phyloP scores from a whole-genome alignment of 1,284 basidiomycete genomes.

The Neonothopanus nambi region DNA sequence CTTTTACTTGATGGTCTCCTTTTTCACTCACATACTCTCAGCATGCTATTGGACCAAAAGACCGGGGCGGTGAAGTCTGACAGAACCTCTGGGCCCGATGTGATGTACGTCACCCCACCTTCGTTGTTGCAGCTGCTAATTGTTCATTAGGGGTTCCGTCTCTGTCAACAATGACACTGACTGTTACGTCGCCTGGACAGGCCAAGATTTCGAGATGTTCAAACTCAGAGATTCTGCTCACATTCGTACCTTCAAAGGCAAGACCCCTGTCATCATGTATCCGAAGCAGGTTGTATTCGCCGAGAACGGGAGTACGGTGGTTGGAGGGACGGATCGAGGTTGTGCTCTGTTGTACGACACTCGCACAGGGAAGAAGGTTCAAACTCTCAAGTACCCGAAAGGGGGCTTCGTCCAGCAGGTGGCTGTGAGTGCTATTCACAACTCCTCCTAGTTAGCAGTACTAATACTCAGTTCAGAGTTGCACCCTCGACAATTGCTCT shows the following conservation, averaged over 20 bases:
- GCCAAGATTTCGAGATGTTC: slow-evolving; percentile 2
- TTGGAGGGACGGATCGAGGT: slow-evolving; percentile 8
- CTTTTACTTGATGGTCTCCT: neutral
- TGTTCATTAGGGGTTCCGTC: neutral
- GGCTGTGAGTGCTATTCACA: too few relatives aligned
- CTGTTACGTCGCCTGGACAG: neutral
- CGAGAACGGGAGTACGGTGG: neutral
- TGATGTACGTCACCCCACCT: neutral
- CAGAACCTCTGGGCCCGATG: neutral
- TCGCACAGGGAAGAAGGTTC: neutral
- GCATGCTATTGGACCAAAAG: neutral
- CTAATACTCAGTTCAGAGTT: too few relatives aligned
- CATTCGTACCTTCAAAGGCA: neutral
- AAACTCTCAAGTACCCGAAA: slow-evolving; percentile 1
- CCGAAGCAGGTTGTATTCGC: slow-evolving; percentile 2
- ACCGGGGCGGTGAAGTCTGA: neutral
- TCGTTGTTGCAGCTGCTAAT: neutral
- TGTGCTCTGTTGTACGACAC: slow-evolving; percentile 3
- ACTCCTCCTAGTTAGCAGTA: too few relatives aligned
- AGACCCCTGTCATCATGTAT: neutral
- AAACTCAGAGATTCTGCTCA: neutral
- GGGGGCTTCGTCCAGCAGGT: slow-evolving; percentile 6
- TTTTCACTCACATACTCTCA: neutral
- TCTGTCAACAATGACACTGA: neutral
- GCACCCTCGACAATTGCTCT: too few relatives aligned